Base-by-base conservation (phyloP, 371 early-diverging fungal species). In the Syncephalastrum sp. region DNA sequence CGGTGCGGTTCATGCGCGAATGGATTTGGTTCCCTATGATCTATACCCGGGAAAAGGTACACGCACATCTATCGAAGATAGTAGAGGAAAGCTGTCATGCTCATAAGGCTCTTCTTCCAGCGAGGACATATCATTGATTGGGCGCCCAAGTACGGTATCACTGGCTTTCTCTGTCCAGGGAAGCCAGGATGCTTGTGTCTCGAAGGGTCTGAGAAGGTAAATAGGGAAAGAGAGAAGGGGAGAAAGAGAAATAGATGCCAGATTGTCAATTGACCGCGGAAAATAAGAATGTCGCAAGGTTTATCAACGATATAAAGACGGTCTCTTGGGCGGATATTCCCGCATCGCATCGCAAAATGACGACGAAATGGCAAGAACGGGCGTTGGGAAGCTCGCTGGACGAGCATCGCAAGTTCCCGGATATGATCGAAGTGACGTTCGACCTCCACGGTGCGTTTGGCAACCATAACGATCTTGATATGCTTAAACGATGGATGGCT, bases 21-120 rank as follows among this genome's bases (percentile, higher is more conserved):
- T 75, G 73, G 70, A 65, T 75, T 41, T 75, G 76, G 76, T 75
- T 75, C 43, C 76, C 76, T 4, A 75, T 75, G 76, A 75, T 75
- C 51, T 75, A 75, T 45, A 75, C 75, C 7, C 44, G 68, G 50
- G 72, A 75, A 60, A 75, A 75, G 67, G 73, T 72, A 53, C 48
- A 53, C 13, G 2, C 15, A 5, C 17, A 7, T 33, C 21, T 21
- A 2, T 21, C 21, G 21, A 21, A 21, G 21, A 44, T 3, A 10
- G 3, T n/a, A 21, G 46, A 5, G 19, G n/a, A n/a, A n/a, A 15
- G 17, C 25, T 25, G 4, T 24, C 6, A 33, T 54, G 14, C 38
- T 25, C 16, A 19, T 27, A 7, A 17, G 23, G 23, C 2, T 45
- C n/a, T 5, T 15, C 2, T 15, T 13, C 10, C 43, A 74, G 72